A percentile compares a stretch with the other conserved stretches of the same genome.
These are phyloP conservation scores for Butyriboletus loyo DNA, from an alignment of 768 basidiomycete genomes.

Conservation along the genomic window DNA sequence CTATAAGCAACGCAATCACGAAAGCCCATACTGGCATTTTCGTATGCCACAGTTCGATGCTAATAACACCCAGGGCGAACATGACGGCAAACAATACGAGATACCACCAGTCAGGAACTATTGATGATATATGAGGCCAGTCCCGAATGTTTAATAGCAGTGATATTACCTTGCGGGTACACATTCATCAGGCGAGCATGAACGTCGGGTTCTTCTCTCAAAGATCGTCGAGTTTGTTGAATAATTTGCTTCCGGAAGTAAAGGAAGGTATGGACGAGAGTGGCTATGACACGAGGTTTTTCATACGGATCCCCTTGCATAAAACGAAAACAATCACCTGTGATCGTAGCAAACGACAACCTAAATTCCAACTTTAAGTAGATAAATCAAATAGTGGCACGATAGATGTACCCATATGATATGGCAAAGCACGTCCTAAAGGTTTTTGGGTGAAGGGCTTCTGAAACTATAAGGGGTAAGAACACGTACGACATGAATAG, in stretches of 20 bases:
- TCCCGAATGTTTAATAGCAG: neutral
- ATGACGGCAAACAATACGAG: constrained; percentile 61
- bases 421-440: constrained; percentile 26
- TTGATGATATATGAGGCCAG: neutral
- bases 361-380: constrained; percentile 51
- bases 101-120: constrained; percentile 90
- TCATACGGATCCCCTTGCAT: neutral
- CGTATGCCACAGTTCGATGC: constrained; percentile 73
- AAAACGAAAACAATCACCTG: constrained; percentile 38
- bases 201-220: constrained; percentile 78
- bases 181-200: constrained; percentile 78
- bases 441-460: constrained; percentile 1
- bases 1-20: constrained; percentile 58
- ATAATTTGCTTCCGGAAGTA: constrained; percentile 80
- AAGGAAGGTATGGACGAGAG: constrained; percentile 38
- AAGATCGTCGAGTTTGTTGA: constrained; percentile 62
- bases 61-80: constrained; percentile 65
- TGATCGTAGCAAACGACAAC: constrained; percentile 78
- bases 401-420: constrained; percentile 28
- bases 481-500: constrained; percentile 49
- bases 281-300: constrained; percentile 14
- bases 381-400: neutral
- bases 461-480: neutral
- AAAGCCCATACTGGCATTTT: constrained; percentile 68
- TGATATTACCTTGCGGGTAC: constrained; percentile 47